These are phyloP conservation scores for Cladophialophora chaetospira DNA, from an alignment of 2,329 filamentous ascomycete genomes.

Conservation along the genomic window DNA sequence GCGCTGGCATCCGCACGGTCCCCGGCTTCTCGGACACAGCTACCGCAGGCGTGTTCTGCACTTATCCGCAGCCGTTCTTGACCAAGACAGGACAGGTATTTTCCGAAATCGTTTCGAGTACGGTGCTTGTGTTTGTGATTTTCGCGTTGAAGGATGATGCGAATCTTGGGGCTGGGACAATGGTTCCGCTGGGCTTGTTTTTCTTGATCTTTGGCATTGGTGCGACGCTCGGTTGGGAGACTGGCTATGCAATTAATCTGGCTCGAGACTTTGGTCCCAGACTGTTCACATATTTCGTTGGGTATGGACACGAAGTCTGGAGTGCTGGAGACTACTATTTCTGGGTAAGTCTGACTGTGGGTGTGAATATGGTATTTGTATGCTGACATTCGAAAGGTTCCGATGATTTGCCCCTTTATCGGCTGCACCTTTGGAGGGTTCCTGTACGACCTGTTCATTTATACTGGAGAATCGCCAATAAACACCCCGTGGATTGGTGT, in stretches of 20 bases:
- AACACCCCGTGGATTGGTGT: constrained; percentile 64
- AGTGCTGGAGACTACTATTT: constrained; percentile 62
- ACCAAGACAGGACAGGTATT: constrained; percentile 65
- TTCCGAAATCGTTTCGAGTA: constrained; percentile 63
- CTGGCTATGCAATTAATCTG: constrained; percentile 68
- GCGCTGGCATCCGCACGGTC: constrained; percentile 59
- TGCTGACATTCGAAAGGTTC: constrained; percentile 51
- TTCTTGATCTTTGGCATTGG: constrained; percentile 71
- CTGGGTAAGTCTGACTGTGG: constrained; percentile 49
- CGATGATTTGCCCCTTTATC: constrained; percentile 66
- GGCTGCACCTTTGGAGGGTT: constrained; percentile 62
- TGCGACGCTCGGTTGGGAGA: constrained; percentile 68
- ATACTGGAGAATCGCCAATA: constrained; percentile 64
- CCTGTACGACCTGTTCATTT: constrained; percentile 64
- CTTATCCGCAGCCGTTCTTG: constrained; percentile 65
- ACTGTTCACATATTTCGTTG: constrained; percentile 62
- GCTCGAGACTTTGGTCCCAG: constrained; percentile 67
- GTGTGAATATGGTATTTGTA: not conserved
- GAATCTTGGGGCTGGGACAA: constrained; percentile 57
- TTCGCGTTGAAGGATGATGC: constrained; percentile 59
- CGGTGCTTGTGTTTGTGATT: constrained; percentile 65
- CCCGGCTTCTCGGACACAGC: constrained; percentile 54
- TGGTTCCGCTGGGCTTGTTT: constrained; percentile 61
- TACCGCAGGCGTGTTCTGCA: constrained; percentile 67
- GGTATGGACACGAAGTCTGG: constrained; percentile 64